Percentiles rank a stretch among this genome's conserved stretches.
phyloP scores from a whole-genome alignment of 1,284 basidiomycete genomes.

The Flammula alnicola region DNA sequence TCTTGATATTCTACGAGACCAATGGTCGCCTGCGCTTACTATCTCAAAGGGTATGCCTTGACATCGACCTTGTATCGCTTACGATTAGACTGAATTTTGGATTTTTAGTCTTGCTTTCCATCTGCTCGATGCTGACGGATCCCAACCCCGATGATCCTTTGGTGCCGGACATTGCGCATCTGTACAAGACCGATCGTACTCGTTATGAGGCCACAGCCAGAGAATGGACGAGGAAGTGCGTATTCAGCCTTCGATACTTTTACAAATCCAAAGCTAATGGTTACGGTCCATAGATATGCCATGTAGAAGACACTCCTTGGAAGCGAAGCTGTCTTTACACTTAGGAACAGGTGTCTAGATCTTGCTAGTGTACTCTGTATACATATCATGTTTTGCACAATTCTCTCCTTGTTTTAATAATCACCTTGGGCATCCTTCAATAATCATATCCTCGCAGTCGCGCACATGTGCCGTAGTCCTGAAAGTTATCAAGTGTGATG shows the following conservation, averaged over 20 bases:
- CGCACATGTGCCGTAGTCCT: too few species aligned
- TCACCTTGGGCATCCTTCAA: conserved; percentile 27
- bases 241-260: conserved; percentile 22
- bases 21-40: conserved; percentile 98
- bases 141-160: conserved; percentile 94
- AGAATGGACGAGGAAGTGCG: conserved; percentile 98
- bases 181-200: conserved; percentile 95
- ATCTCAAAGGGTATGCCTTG: conserved; percentile 89
- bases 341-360: conserved; percentile 29
- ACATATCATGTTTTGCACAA: conserved; percentile 33
- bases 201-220: conserved; percentile 94
- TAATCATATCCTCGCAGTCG: conserved; percentile 22
- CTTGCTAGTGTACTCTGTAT: conserved; percentile 37
- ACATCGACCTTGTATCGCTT: conserved; percentile 13
- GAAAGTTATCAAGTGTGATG: too few species aligned
- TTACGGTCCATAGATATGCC: conserved; percentile 37
- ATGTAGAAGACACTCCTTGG: conserved; percentile 35
- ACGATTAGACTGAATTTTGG: conserved; percentile 11
- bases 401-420: conserved; percentile 37
- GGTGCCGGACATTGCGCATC: conserved; percentile 82
- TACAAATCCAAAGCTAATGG: conserved; percentile 12
- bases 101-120: conserved; percentile 82
- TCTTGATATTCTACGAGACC: conserved; percentile 95
- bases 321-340: conserved; percentile 26
- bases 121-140: conserved; percentile 97